Base-by-base conservation (phyloP, 2,329 filamentous ascomycete genomes). In the Penicillium psychrosexuale region DNA sequence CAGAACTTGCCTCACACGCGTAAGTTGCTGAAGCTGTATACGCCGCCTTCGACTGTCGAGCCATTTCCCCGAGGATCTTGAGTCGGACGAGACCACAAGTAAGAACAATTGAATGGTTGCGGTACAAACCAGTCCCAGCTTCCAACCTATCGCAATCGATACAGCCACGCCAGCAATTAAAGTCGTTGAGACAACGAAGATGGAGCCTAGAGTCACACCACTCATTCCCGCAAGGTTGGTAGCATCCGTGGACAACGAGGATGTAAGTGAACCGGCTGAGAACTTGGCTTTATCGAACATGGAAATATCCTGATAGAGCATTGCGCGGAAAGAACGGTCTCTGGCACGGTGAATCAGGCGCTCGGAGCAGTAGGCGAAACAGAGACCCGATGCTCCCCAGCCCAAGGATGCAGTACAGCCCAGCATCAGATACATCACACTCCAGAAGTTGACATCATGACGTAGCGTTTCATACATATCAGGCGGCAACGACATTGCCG, bases 261-360 rank as follows among this genome's bases (percentile, higher is more conserved):
- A 89, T 0, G 91, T 96, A 63, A 97, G 77, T 0, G 91, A 88
- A 61, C 93, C 93, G 7, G 91, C 86, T 3, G 89, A 91, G 70
- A 97, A 96, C 70, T 92, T 88, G 59, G 95, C 89, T 44, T 81
- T 82, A 72, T 97, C 93, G 65, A 96, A 97, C 73, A 92, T 97
- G 27, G 85, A 79, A 53, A 97, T 92, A 59, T 97, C 94, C 73
- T 97, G 93, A 61, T 91, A 89, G 48, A 97, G 84, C 77, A 97
- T 91, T 24, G 87, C 82, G 31, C 92, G 82, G 78, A 99, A 97
- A 5, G 91, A 88, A 52, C 80, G 80, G 71, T 93, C 86, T 64
- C 94, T 84, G 1, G 93, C 90, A 17, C 91, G 85, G 69, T 90
- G 89, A 53, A 97, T 83, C 22, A 97, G 82, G 36, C 85, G 82